Percentiles rank a stretch among this genome's conserved stretches.
phyloP scores from a whole-genome alignment of 257 asterid genomes.

The Osmanthus fragrans region DNA sequence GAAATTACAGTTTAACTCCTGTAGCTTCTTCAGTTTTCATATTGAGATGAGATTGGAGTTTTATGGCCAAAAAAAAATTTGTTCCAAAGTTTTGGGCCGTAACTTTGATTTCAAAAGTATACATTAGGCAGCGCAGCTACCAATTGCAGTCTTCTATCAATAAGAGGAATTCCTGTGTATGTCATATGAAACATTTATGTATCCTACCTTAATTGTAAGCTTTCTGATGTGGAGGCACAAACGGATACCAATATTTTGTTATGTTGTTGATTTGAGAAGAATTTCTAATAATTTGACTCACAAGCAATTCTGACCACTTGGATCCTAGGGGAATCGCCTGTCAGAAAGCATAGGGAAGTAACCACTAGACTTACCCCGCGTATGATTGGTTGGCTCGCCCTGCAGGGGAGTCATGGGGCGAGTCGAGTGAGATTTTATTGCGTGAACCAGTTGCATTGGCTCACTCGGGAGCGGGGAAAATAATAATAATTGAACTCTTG shows the following conservation, averaged over 20 bases:
- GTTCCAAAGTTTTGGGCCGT: slow-evolving; percentile 22
- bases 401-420: too few species aligned
- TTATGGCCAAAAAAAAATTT: slow-evolving; percentile 24
- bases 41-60: slow-evolving; percentile 23
- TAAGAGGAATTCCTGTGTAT: slow-evolving; percentile 22
- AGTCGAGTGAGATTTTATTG: too few species aligned
- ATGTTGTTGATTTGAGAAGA: neutral
- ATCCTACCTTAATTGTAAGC: neutral
- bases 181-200: neutral
- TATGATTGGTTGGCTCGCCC: too few species aligned
- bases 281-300: neutral
- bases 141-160: neutral
- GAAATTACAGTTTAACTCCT: too few species aligned
- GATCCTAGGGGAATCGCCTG: neutral
- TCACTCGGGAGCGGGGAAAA: too few species aligned
- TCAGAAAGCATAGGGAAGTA: too few species aligned
- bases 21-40: slow-evolving; percentile 32
- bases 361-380: too few species aligned
- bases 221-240: neutral
- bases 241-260: neutral
- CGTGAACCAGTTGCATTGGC: too few species aligned
- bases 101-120: neutral
- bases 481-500: too few species aligned
- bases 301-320: neutral
- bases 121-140: neutral